Evolutionary conservation across 768 basidiomycete genomes (phyloP).

Genomic region (Tubosaeta sp.): DNA sequence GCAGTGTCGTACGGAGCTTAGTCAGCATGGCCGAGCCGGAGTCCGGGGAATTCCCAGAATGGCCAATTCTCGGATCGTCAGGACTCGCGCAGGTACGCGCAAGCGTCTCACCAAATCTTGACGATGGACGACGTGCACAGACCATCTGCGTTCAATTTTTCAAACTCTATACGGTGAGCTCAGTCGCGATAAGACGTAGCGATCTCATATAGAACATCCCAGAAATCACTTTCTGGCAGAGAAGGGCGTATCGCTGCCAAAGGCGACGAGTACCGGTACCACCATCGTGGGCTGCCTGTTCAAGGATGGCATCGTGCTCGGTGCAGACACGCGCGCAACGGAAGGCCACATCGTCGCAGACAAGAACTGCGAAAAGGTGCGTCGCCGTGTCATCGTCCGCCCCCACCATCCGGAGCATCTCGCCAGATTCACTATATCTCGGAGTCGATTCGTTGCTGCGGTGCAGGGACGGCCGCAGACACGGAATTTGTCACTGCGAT

Average conservation of each 20-base stretch:
- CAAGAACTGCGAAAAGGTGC: constrained; percentile 99
- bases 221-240: constrained; percentile 72
- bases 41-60: no score
- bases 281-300: constrained; percentile 97
- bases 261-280: constrained; percentile 90
- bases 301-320: constrained; percentile 88
- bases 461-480: constrained; percentile 98
- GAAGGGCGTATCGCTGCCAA: constrained; percentile 71
- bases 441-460: constrained; percentile 94
- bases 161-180: constrained; percentile 64
- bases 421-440: constrained; percentile 93
- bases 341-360: constrained; percentile 93
- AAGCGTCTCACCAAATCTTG: constrained; percentile 25
- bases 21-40: no score
- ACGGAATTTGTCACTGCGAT: constrained; percentile 93
- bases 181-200: not conserved
- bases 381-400: constrained; percentile 5
- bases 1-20: no score
- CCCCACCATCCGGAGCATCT: not conserved
- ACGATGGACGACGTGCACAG: constrained; percentile 47
- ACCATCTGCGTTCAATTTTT: constrained; percentile 70
- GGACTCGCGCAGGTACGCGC: no score
- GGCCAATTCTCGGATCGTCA: no score
- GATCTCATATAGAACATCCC: not conserved
- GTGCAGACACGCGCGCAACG: constrained; percentile 95